Percentiles rank a stretch among this genome's conserved stretches.
phyloP scores from a whole-genome alignment of 1,139 yeast genomes.

The Scheffersomyces segobiensis region DNA sequence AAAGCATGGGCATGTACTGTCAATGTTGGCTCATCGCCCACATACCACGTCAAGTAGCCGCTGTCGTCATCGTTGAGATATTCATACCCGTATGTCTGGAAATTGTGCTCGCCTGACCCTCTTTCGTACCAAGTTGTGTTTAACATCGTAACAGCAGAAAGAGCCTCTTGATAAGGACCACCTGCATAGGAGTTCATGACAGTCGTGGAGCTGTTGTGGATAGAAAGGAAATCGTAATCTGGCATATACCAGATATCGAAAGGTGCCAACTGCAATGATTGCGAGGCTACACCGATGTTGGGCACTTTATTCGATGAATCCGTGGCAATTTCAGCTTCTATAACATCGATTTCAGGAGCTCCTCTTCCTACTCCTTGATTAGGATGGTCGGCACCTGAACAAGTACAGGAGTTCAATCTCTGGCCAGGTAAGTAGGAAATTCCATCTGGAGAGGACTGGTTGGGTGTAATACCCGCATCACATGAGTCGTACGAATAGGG shows the following conservation, averaged over 20 bases:
- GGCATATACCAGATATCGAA: constrained; percentile 31
- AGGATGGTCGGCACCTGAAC: constrained; percentile 28
- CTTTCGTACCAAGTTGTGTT: constrained; percentile 26
- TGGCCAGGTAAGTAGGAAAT: constrained; percentile 80
- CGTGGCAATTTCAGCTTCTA: constrained; percentile 25
- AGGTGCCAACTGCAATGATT: constrained; percentile 30
- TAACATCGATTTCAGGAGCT: constrained; percentile 32
- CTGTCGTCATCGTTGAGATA: constrained; percentile 22
- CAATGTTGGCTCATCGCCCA: constrained; percentile 25
- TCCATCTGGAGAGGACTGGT: constrained; percentile 82
- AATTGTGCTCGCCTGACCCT: constrained; percentile 19
- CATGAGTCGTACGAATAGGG: constrained; percentile 81
- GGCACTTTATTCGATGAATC: constrained; percentile 1
- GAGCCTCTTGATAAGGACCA: constrained; percentile 30
- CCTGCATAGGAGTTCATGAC: constrained; percentile 30
- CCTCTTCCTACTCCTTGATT: constrained; percentile 29
- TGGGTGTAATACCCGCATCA: constrained; percentile 89
- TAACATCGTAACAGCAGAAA: constrained; percentile 26
- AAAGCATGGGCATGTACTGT: constrained; percentile 24
- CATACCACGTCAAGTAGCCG: constrained; percentile 29
- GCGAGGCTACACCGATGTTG: constrained; percentile 25
- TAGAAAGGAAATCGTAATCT: constrained; percentile 24
- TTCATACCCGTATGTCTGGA: constrained; percentile 27
- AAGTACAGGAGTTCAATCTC: constrained; percentile 47
- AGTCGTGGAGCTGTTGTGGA: constrained; percentile 21